Base-by-base conservation (phyloP, 2,329 filamentous ascomycete genomes). In the Fusarium sp. region DNA sequence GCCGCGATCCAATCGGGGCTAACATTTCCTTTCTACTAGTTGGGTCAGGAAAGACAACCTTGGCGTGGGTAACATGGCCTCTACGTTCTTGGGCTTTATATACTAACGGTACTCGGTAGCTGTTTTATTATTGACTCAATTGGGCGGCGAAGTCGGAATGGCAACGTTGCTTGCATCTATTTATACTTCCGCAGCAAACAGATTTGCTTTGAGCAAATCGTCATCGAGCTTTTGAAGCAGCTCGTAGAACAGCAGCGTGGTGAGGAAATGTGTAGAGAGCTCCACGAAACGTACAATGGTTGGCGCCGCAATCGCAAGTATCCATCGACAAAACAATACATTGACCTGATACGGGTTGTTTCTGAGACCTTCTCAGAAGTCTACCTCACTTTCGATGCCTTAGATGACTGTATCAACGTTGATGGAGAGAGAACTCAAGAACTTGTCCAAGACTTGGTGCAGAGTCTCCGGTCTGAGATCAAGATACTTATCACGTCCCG, bases 11-110 rank as follows among this genome's bases (percentile, higher is more conserved):
- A 22, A 20, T 9, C n/a, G 8, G 28, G 11, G 10, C 31, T 49
- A 15, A 49, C n/a, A 15, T 9, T 10, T 22, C 10, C 5, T 14
- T 17, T 14, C 20, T 15, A 26, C 20, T 11, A 49, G 45, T 49
- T n/a, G 45, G 45, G 6, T 34, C 45, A 22, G 45, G 45, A 34
- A 49, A 49, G 14, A 49, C 45, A 36, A 49, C 31, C 6, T 22
- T 49, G 15, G 31, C 45, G 45, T 49, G 18, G 11, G 31, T 49
- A 13, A 17, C 40, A 14, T 2, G 17, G 17, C 9, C 26, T 20
- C 11, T 10, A 20, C 26, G 26, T 28, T 40, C 17, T 18, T 40
- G 8, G 20, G n/a, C 17, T 18, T 20, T 9, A 18, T 11, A n/a
- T 13, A 11, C 38, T 40, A 11, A 40, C 3, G 7, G 8, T 11